phyloP scores from a whole-genome alignment of 116 monocot genomes.

The Trichopus zeylanicus region DNA sequence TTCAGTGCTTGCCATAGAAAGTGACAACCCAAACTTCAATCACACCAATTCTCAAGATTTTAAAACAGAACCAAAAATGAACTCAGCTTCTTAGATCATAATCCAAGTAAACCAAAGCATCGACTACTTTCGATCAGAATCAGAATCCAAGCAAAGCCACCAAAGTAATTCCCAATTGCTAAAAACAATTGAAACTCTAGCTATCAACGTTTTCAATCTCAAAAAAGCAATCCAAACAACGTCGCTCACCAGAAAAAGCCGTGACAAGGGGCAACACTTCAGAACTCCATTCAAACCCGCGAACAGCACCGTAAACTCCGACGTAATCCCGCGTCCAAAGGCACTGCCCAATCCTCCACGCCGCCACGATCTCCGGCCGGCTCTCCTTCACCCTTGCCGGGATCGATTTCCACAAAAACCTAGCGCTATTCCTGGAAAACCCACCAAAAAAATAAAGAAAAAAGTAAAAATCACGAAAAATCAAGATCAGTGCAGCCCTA shows the following conservation, averaged over 20 bases:
- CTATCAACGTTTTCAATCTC: no score
- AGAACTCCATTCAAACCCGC: constrained; percentile 73
- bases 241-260: constrained; percentile 56
- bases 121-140: no score
- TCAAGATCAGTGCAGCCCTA: background rate
- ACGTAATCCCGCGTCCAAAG: constrained; percentile 77
- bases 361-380: constrained; percentile 48
- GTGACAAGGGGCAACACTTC: constrained; percentile 34
- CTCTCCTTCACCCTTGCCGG: constrained; percentile 58
- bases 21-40: no score
- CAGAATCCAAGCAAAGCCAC: no score
- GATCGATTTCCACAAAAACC: constrained; percentile 90
- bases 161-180: no score
- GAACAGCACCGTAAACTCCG: constrained; percentile 56
- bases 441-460: background rate
- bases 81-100: background rate
- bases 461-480: background rate
- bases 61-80: no score
- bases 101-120: background rate
- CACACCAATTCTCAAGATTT: no score
- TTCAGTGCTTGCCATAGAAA: no score
- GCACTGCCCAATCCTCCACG: constrained; percentile 80
- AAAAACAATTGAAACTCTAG: no score
- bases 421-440: constrained; percentile 67
- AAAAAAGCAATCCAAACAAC: background rate